These are phyloP conservation scores for Candida ficus DNA, from an alignment of 805 yeast species.

Conservation along the genomic window DNA sequence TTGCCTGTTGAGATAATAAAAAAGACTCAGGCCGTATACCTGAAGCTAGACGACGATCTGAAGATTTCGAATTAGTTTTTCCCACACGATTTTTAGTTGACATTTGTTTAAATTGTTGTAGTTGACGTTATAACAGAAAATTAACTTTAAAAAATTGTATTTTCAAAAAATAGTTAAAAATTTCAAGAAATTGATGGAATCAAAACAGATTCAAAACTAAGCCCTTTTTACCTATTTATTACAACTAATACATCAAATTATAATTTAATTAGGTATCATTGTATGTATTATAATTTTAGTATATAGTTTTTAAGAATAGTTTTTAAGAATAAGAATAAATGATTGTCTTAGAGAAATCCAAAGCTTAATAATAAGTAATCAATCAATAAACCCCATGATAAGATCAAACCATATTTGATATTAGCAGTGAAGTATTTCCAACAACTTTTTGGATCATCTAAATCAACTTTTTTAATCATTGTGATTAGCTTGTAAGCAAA, in stretches of 20 bases:
- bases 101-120: not conserved
- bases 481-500: conserved; percentile 65
- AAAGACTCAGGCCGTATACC: conserved; percentile 41
- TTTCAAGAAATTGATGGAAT: no score
- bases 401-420: conserved; percentile 66
- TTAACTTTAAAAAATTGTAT: not conserved
- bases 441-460: conserved; percentile 76
- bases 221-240: no score
- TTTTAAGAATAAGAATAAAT: no score
- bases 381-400: conserved; percentile 59
- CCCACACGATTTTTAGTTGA: conserved; percentile 2
- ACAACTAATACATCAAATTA: no score
- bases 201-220: no score
- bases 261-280: no score
- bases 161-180: no score
- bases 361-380: conserved; percentile 53
- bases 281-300: no score
- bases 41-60: conserved; percentile 53
- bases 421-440: conserved; percentile 78
- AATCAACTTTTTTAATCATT: conserved; percentile 69
- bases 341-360: conserved; percentile 41
- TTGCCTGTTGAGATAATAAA: conserved; percentile 29
- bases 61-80: conserved; percentile 28
- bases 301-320: no score
- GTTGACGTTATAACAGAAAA: not conserved